Base-by-base conservation (phyloP, 352 stramenopile species). In the Phytopythium aichiense region DNA sequence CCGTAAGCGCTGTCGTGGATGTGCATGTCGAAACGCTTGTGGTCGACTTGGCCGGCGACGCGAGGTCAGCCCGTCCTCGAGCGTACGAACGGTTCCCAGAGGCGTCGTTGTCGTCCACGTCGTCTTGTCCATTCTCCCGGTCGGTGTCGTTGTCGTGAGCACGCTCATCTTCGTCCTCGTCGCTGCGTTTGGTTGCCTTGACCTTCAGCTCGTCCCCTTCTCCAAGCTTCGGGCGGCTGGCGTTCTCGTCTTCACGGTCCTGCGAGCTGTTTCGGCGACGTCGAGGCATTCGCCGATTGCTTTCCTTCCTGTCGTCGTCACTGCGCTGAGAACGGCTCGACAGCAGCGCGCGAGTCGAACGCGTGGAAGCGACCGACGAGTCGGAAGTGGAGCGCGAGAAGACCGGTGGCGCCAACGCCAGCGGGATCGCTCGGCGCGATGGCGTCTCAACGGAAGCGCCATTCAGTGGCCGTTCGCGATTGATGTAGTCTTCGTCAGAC, bases 401-500 rank as follows among this genome's bases (percentile, higher is more conserved):
- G 6, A 38, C 48, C 18, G 66, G 57, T 0, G 62, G 54, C 11
- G 54, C 25, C 12, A 48, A 3, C 12, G 50, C 28, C 15, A 63
- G 66, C n/a, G 40, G 42, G 3, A 58, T 25, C n/a, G 53, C 53
- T 52, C 49, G 38, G 38, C 43, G 49, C 46, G 55, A 60, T 4
- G 55, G 55, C 18, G 55, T 65, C 30, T 73, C 64, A 0, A 56
- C 48, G 2, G 58, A 65, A 1, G 23, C 35, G 7, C 22, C 3
- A 22, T 52, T 60, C 0, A 78, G 53, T 1, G 70, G 70, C 48
- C 66, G 73, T 37, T 92, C 80, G 31, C 86, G 74, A 12, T 77
- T 77, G 50, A 92, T 72, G 40, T 86, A 92, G 49, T 92, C 79
- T 66, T 88, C 79, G 25, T 91, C 82, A 8, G 82, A 91, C 15